Base-by-base conservation (phyloP, 2,329 filamentous ascomycete genomes). In the Pseudogymnoascus sp. region DNA sequence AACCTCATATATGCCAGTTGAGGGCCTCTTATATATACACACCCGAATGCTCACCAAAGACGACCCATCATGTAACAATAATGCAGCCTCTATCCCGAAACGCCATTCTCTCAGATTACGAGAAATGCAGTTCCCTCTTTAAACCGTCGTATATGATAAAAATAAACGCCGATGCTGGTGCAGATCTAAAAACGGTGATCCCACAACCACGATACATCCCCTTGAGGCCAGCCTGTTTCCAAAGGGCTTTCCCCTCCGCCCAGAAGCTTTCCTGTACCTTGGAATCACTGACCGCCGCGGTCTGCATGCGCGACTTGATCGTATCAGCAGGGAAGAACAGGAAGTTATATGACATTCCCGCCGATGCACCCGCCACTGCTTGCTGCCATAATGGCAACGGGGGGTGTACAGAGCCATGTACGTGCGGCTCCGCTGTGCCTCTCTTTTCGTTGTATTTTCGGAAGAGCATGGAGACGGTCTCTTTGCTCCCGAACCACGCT, bases 261-360 rank as follows among this genome's bases (percentile, higher is more conserved):
- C 80, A 82, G 70, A 99, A 97, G 0, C 85, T 87, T 2, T 77
- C 77, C 20, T 78, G 75, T 7, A 79, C 67, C 11, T 74, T 77
- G 32, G 81, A 63, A 0, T 60, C 62, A 9, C 62, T 57, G 43
- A 90, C 78, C 4, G 91, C 87, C 60, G 88, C 82, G 0, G 94
- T 99, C 76, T 99, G 94, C 87, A 99, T 96, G 57, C 93, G 86
- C 16, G 90, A 95, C 77, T 99, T 99, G 78, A 99, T 88, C 0
- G 94, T 99, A 73, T 99, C 94, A 58, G 94, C 94, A 0, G 94
- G 94, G 73, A 94, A 99, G 79, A 97, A 97, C 20, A 96, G 77
- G 72, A 97, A 97, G 73, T 99, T 99, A 77, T 99, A 99, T 35
- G 86, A 87, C 77, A 97, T 89, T 60, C 94, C 94, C 3, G 93